These are phyloP conservation scores for Heterobasidion irregulare DNA, from an alignment of 1,284 basidiomycete species.

Conservation along the genomic window DNA sequence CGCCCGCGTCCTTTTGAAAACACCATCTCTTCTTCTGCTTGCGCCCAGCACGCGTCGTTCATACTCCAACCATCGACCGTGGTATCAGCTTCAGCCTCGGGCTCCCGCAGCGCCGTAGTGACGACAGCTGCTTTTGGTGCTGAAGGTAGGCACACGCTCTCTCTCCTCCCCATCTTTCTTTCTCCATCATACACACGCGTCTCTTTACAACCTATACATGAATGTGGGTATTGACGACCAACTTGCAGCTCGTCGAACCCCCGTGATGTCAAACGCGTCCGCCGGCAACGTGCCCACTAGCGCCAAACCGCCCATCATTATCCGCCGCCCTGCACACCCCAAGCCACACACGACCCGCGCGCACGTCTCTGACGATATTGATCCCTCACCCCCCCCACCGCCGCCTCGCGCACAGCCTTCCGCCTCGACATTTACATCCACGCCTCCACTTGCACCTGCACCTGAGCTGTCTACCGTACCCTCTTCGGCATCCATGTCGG, in stretches of 20 bases:
- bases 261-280: not conserved
- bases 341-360: conserved; percentile 38
- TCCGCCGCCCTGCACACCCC: conserved; percentile 38
- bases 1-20: conserved; percentile 37
- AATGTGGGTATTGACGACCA: not conserved
- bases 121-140: too few relatives aligned
- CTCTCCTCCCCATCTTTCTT: too few relatives aligned
- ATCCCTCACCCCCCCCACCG: conserved; percentile 12
- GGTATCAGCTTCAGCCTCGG: not conserved
- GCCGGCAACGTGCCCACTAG: conserved; percentile 28
- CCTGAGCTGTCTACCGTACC: not conserved
- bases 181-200: too few relatives aligned
- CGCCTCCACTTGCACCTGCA: not conserved
- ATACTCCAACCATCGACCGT: conserved; percentile 1
- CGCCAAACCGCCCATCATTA: conserved; percentile 46
- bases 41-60: not conserved
- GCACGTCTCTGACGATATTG: conserved; percentile 34
- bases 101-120: too few relatives aligned
- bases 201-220: too few relatives aligned
- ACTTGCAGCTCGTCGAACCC: not conserved
- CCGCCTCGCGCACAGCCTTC: conserved; percentile 9
- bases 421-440: not conserved
- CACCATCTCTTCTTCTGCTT: conserved; percentile 3
- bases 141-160: too few relatives aligned
- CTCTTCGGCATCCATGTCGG: not conserved